phyloP scores from a whole-genome alignment of 1,284 basidiomycete species.

The Rhodotorula sp. region DNA sequence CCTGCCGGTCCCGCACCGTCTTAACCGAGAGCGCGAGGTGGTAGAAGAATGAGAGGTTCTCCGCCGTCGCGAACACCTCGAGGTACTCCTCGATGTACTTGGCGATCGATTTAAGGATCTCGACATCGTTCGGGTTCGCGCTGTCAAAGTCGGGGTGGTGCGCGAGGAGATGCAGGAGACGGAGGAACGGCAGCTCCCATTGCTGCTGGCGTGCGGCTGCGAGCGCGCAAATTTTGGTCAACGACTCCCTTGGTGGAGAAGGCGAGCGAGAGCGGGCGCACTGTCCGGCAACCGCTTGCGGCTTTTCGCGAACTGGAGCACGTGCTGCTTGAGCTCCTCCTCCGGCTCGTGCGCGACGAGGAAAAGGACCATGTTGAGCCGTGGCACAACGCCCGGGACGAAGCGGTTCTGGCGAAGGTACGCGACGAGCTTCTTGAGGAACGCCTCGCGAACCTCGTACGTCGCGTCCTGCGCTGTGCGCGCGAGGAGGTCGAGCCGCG shows the following conservation, averaged over 20 bases:
- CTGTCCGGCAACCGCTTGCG: not conserved
- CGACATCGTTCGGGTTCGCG: constrained; percentile 13
- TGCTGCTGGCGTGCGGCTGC: constrained; percentile 64
- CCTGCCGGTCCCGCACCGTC: constrained; percentile 74
- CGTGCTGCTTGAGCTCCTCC: constrained; percentile 59
- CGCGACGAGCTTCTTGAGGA: constrained; percentile 73
- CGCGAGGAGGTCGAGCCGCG: constrained; percentile 36
- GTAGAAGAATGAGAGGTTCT: constrained; percentile 81
- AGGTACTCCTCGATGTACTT: constrained; percentile 84
- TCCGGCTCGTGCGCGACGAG: constrained; percentile 91
- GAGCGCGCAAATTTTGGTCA: constrained; percentile 18
- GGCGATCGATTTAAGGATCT: constrained; percentile 26
- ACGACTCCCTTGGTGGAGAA: not conserved
- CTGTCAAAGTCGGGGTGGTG: constrained; percentile 87
- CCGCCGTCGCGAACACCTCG: constrained; percentile 67
- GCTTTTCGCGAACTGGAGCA: constrained; percentile 18
- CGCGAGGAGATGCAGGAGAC: constrained; percentile 81
- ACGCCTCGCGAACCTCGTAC: constrained; percentile 77
- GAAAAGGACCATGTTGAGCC: constrained; percentile 83
- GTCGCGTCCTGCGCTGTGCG: constrained; percentile 65
- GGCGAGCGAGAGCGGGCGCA: not conserved
- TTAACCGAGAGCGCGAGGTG: constrained; percentile 81
- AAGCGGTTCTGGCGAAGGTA: constrained; percentile 55
- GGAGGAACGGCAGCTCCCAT: constrained; percentile 80
- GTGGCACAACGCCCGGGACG: constrained; percentile 61